Percentiles rank a stretch among this genome's conserved stretches.
Evolutionary conservation across 176 grass and related monocot genomes (phyloP).

Genomic region (Avena atlantica): DNA sequence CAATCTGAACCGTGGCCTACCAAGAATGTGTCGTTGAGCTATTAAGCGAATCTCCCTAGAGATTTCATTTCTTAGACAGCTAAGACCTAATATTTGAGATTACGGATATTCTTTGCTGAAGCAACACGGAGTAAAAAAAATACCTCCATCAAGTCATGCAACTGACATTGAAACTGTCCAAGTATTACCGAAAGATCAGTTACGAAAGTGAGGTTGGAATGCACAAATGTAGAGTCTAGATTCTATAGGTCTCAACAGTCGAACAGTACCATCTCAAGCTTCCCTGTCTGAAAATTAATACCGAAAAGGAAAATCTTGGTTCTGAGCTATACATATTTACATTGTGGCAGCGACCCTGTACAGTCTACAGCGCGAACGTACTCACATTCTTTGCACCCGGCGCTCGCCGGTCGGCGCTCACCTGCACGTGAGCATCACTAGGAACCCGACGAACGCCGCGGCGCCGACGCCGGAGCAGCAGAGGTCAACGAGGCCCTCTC

Average conservation of each 20-base stretch:
- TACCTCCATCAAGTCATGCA: not conserved
- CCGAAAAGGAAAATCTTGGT: not conserved
- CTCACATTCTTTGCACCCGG: not conserved
- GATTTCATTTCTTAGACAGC: too few relatives aligned
- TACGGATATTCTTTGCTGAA: too few relatives aligned
- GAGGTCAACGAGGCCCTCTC: conserved; percentile 55
- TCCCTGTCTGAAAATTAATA: conserved; percentile 1
- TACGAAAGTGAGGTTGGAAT: not conserved
- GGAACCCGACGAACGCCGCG: conserved; percentile 42
- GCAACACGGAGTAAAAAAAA: too few relatives aligned
- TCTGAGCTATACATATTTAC: not conserved
- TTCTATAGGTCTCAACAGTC: not conserved
- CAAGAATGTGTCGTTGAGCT: not conserved
- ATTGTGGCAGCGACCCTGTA: not conserved
- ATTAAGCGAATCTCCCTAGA: too few relatives aligned
- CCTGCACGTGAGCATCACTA: conserved; percentile 41
- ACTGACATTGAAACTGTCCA: not conserved
- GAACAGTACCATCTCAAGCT: not conserved
- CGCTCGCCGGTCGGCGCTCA: not conserved
- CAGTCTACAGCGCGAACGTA: not conserved
- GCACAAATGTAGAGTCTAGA: not conserved
- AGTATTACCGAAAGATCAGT: not conserved
- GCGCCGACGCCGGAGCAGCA: conserved; percentile 51
- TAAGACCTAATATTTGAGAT: too few relatives aligned
- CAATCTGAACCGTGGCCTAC: not conserved